These are phyloP conservation scores for Talaromyces adpressus DNA, from an alignment of 495 filamentous ascomycete genomes.

Conservation along the genomic window DNA sequence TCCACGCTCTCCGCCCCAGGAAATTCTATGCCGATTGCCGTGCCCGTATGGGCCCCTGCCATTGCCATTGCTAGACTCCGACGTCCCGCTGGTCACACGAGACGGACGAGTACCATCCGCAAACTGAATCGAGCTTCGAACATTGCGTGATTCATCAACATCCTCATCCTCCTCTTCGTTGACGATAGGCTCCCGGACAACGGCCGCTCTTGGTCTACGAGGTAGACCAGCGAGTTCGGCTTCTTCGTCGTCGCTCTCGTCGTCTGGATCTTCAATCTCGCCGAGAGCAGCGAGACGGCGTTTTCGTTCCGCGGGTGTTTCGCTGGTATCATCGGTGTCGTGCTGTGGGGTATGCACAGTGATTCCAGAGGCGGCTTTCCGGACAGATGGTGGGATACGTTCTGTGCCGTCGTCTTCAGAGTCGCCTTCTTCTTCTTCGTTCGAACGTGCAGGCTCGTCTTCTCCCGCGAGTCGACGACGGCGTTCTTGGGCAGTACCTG, in stretches of 20 bases:
- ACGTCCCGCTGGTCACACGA: neutral
- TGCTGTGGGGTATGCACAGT: constrained; percentile 13
- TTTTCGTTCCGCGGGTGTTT: constrained; percentile 77
- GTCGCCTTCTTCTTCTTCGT: constrained; percentile 22
- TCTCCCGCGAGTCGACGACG: constrained; percentile 28
- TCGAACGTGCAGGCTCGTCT: constrained; percentile 10
- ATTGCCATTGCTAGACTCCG: constrained; percentile 21
- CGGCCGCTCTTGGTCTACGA: constrained; percentile 1
- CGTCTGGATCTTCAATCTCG: constrained; percentile 46
- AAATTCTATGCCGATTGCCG: constrained; percentile 9
- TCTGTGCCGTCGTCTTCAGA: constrained; percentile 55
- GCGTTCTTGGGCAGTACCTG: constrained; percentile 43
- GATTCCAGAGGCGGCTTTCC: neutral
- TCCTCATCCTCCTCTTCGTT: constrained; percentile 29
- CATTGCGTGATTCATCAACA: constrained; percentile 14
- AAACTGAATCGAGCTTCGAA: constrained; percentile 25
- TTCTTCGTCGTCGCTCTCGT: constrained; percentile 56
- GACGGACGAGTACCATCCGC: constrained; percentile 23
- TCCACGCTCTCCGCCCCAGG: constrained; percentile 27
- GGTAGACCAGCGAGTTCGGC: constrained; percentile 11
- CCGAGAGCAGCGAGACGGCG: constrained; percentile 84
- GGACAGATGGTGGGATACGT: constrained; percentile 37
- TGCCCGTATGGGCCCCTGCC: constrained; percentile 7
- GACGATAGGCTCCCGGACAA: constrained; percentile 19
- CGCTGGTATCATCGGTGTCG: constrained; percentile 44